Conservation (phyloP, 2,329 filamentous ascomycete species). For the Sporothrix phasma region DNA sequence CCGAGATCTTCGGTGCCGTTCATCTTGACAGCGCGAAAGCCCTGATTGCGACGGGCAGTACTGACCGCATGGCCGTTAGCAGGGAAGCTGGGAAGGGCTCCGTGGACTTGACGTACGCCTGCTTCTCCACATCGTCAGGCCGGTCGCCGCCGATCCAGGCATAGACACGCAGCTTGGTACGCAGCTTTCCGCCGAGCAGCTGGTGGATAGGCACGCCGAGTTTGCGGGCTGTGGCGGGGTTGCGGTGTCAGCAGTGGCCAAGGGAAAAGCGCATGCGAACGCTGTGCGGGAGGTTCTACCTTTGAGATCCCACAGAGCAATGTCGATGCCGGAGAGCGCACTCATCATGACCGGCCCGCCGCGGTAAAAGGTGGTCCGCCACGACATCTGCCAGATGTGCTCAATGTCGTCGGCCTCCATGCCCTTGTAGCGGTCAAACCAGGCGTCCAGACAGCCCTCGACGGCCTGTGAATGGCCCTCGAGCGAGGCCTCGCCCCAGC, state of each 20-base stretch:
- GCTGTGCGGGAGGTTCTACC: not conserved
- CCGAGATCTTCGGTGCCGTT: constrained; percentile 58
- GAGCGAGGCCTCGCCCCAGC: constrained; percentile 58
- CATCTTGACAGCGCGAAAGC: constrained; percentile 55
- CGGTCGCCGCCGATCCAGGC: constrained; percentile 61
- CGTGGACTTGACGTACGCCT: constrained; percentile 44
- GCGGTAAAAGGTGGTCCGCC: constrained; percentile 57
- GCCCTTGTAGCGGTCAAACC: constrained; percentile 46
- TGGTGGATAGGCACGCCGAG: constrained; percentile 50
- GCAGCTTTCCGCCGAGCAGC: constrained; percentile 55
- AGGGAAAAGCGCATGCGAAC: not conserved
- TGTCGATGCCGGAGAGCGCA: constrained; percentile 60
- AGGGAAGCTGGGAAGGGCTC: not conserved
- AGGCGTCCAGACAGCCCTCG: constrained; percentile 54
- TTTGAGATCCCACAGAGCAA: constrained; percentile 62
- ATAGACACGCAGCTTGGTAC: constrained; percentile 54
- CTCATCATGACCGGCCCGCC: constrained; percentile 64
- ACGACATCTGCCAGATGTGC: constrained; percentile 59
- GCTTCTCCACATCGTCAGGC: constrained; percentile 48
- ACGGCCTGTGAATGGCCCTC: constrained; percentile 58
- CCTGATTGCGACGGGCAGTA: constrained; percentile 40
- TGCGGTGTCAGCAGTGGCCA: not conserved
- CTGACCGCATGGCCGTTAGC: not conserved
- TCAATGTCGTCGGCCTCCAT: constrained; percentile 60
- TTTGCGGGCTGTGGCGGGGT: constrained; percentile 3